Percentiles rank a stretch among this genome's conserved stretches.
These are phyloP conservation scores for Talaromyces ruber DNA, from an alignment of 495 filamentous ascomycete genomes.

Conservation along the genomic window DNA sequence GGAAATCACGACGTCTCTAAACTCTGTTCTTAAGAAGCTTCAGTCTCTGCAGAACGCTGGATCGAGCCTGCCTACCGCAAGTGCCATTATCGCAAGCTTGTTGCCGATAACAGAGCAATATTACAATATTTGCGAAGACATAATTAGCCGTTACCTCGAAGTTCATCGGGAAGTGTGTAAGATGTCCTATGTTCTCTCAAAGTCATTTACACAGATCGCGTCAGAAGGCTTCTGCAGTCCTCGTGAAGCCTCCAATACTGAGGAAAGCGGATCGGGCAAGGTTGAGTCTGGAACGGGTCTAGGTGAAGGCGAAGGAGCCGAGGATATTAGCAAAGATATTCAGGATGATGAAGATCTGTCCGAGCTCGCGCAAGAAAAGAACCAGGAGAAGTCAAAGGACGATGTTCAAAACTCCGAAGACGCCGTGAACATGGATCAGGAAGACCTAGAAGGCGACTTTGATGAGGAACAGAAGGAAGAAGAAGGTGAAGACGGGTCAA, in stretches of 20 bases:
- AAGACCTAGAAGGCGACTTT: constrained; percentile 75
- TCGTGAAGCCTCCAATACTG: constrained; percentile 56
- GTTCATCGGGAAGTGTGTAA: constrained; percentile 64
- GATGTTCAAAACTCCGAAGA: constrained; percentile 64
- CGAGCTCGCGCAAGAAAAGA: constrained; percentile 77
- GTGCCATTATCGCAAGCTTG: constrained; percentile 56
- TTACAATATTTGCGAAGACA: constrained; percentile 43
- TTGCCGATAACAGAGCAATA: constrained; percentile 73
- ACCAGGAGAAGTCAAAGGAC: constrained; percentile 47
- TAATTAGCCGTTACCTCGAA: constrained; percentile 41
- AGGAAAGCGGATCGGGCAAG: constrained; percentile 58
- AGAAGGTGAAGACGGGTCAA: constrained; percentile 42
- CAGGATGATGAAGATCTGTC: constrained; percentile 86
- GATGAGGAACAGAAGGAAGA: constrained; percentile 56
- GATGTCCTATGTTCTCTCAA: constrained; percentile 62
- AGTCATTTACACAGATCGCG: constrained; percentile 65
- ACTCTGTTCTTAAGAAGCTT: constrained; percentile 40
- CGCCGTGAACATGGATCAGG: constrained; percentile 91
- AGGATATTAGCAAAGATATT: constrained; percentile 97
- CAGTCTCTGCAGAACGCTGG: constrained; percentile 34
- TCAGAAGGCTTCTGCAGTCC: constrained; percentile 88
- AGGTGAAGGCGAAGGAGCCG: constrained; percentile 89
- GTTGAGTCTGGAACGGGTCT: constrained; percentile 90
- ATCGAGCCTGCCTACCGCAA: constrained; percentile 33
- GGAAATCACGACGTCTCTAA: constrained; percentile 44